phyloP scores from a whole-genome alignment of 2,329 filamentous ascomycete species.

The Pseudopyricularia cyperi region DNA sequence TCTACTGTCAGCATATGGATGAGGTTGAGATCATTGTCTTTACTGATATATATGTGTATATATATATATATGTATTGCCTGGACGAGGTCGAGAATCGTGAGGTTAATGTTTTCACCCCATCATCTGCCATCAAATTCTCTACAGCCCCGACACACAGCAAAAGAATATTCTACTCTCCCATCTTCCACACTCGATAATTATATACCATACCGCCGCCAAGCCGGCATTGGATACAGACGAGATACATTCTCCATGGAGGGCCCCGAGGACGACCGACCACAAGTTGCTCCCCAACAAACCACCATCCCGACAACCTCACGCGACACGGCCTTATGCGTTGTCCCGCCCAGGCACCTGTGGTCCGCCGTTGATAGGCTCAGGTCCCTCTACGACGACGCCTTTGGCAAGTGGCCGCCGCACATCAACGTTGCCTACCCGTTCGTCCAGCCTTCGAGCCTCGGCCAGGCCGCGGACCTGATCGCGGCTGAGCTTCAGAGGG shows the following conservation, averaged over 20 bases:
- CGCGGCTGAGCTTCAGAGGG: conserved; percentile 15
- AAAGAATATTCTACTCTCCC: neutral
- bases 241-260: neutral
- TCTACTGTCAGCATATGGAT: too few species aligned
- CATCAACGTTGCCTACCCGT: conserved; percentile 54
- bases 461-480: conserved; percentile 26
- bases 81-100: too few species aligned
- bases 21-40: too few species aligned
- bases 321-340: conserved; percentile 48
- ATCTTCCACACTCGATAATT: neutral
- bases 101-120: too few species aligned
- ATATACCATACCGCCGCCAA: neutral
- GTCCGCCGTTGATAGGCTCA: conserved; percentile 36
- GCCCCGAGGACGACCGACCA: conserved; percentile 5
- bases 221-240: neutral
- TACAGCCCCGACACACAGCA: too few species aligned
- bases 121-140: too few species aligned
- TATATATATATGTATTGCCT: too few species aligned
- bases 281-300: conserved; percentile 3
- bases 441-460: conserved; percentile 37
- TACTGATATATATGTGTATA: too few species aligned
- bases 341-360: conserved; percentile 38
- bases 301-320: conserved; percentile 19
- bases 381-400: conserved; percentile 49
- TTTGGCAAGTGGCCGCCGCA: conserved; percentile 53